Base-by-base conservation (phyloP, 73 alveolate genomes). In the Paramecium caudatum region DNA sequence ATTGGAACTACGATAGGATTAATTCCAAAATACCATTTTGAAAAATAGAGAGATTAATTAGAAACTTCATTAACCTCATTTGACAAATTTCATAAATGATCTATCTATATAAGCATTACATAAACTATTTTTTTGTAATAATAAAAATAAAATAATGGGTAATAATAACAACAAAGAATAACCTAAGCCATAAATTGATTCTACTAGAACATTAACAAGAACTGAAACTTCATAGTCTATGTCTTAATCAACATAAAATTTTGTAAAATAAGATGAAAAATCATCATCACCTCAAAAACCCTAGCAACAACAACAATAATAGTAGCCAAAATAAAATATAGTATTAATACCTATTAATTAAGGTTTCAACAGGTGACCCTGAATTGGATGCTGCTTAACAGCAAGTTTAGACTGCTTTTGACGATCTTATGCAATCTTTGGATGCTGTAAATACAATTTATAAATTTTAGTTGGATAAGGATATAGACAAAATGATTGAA, bases 1-100 rank as follows among this genome's bases (percentile, higher is more conserved):
- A 74, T 74, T 27, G 55, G 55, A 17, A 45, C 55, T 19, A 27
- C 88, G 21, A 74, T 74, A 8, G 88, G 88, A 1, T 74, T 74
- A 74, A 74, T 74, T 41, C 88, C 88, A 8, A 74, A 74, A 74
- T 74, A 74, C 32, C 88, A 74, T 74, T 74, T 74, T 74, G 88
- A 74, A 43, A 74, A 74, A 45, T 10, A 74, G 16, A 55, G 21
- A 55, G 80, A 55, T 21, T 55, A 55, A 55, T 55, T 55, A 55
- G 80, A 55, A 55, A 55, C 80, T 55, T 55, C 80, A 55, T 55
- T 55, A 55, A 55, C 80, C 12, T 43, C 23, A 55, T 55, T 55
- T 55, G 80, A 55, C 30, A 55, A 55, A 55, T 55, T 55, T 55
- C 80, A 55, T 55, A 55, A 55, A 55, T 55, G 80, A 55, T n/a